A percentile compares a stretch with the other conserved stretches of the same genome.
Conservation (phyloP, 2,329 filamentous ascomycete species). For the Ceratocystis ficicola region DNA sequence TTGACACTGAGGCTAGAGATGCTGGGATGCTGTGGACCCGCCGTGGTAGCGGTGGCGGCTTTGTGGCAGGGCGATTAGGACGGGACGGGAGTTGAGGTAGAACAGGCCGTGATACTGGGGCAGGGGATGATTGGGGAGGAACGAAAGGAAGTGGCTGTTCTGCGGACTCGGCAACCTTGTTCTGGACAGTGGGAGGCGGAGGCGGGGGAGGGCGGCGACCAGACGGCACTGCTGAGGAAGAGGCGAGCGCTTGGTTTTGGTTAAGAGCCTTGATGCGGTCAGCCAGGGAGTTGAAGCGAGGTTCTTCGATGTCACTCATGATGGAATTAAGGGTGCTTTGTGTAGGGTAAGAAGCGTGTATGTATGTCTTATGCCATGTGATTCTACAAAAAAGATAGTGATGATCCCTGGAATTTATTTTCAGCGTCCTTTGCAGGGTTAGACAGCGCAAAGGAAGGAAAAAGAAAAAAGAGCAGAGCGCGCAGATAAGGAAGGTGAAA, state of each 20-base stretch:
- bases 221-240: neutral
- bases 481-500: constrained; percentile 1
- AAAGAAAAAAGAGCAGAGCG: neutral
- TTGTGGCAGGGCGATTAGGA: constrained; percentile 30
- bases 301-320: constrained; percentile 50
- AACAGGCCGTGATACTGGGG: constrained; percentile 24
- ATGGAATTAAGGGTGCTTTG: neutral
- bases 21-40: constrained; percentile 22
- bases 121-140: neutral
- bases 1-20: neutral
- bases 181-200: constrained; percentile 8
- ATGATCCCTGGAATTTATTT: neutral
- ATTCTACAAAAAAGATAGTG: neutral
- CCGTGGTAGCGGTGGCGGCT: constrained; percentile 28
- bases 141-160: neutral
- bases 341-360: neutral
- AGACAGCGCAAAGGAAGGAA: neutral
- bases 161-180: neutral
- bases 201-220: constrained; percentile 28
- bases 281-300: constrained; percentile 47
- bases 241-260: constrained; percentile 43
- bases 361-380: neutral
- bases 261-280: constrained; percentile 55
- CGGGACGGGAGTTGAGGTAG: constrained; percentile 34
- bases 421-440: too few relatives aligned